Evolutionary conservation across 2,329 filamentous ascomycete species (phyloP).

Genomic region (Chaetomium sp.): DNA sequence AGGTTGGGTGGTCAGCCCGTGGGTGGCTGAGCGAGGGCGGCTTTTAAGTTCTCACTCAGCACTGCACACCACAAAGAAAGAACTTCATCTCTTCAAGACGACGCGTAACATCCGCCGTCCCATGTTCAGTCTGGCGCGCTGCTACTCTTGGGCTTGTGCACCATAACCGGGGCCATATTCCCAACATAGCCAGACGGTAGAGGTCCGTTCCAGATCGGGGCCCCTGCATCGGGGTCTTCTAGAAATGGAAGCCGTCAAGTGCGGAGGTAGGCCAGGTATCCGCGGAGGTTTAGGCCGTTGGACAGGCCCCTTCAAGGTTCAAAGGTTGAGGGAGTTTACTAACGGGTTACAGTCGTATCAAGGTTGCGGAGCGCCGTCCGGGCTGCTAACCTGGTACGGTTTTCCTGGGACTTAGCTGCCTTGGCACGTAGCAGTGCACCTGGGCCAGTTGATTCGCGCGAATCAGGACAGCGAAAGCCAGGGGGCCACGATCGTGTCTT

Average conservation of each 20-base stretch:
- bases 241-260: background rate
- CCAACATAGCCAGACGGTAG: background rate
- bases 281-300: too few relatives aligned
- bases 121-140: background rate
- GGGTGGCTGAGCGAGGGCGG: background rate
- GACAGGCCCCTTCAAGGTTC: background rate
- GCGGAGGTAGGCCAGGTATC: background rate
- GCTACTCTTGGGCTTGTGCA: background rate
- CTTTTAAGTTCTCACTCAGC: background rate
- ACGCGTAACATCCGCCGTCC: background rate
- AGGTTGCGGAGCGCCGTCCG: background rate
- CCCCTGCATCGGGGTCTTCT: background rate
- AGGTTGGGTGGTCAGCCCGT: background rate
- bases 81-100: background rate
- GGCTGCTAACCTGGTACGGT: background rate
- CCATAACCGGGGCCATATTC: background rate
- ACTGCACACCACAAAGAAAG: background rate
- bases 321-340: background rate
- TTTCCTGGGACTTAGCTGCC: background rate
- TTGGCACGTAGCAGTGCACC: background rate
- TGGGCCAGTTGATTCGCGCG: background rate
- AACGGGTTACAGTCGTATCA: background rate
- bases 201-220: background rate
- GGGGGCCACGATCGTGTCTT: background rate
- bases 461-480: background rate